phyloP scores from a whole-genome alignment of 495 filamentous ascomycete genomes.

The Penicillium egyptiacum region DNA sequence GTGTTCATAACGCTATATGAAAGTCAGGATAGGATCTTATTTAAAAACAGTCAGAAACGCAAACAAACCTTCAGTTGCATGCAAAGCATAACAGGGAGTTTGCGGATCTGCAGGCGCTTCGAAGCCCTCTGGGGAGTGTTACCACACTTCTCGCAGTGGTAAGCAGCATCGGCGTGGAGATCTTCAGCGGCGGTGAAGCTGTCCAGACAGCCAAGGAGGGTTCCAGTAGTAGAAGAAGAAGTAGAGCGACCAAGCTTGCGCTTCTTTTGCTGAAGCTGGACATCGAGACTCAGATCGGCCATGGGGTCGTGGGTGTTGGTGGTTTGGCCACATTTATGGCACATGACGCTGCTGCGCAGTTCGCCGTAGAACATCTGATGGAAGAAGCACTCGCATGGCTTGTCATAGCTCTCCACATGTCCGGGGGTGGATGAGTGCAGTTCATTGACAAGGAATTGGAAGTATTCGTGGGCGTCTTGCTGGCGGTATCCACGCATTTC shows the following conservation, averaged over 20 bases:
- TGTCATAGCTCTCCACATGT: conserved; percentile 52
- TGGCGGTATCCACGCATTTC: conserved; percentile 88
- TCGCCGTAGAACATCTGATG: conserved; percentile 88
- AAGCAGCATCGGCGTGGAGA: conserved; percentile 66
- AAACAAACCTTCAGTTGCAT: conserved; percentile 81
- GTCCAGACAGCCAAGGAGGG: conserved; percentile 73
- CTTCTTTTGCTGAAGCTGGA: conserved; percentile 58
- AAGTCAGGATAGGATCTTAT: background rate
- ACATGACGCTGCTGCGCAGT: conserved; percentile 81
- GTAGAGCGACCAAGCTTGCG: conserved; percentile 47
- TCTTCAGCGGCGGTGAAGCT: conserved; percentile 73
- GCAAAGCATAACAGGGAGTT: conserved; percentile 79
- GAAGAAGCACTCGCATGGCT: conserved; percentile 78
- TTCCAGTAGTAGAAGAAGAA: conserved; percentile 47
- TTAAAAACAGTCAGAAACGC: conserved; percentile 6
- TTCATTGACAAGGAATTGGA: conserved; percentile 86
- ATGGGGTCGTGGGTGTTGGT: conserved; percentile 81
- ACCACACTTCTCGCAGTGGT: conserved; percentile 75
- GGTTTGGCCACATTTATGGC: conserved; percentile 73
- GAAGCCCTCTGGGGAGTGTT: conserved; percentile 67
- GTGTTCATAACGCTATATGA: conserved; percentile 72
- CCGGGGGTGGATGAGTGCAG: conserved; percentile 58
- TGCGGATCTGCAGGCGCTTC: conserved; percentile 76
- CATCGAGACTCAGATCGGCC: conserved; percentile 79
- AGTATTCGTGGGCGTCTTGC: conserved; percentile 94